A percentile compares a stretch with the other conserved stretches of the same genome.
phyloP scores from a whole-genome alignment of 208 protist genomes.

The Kentomonas sorsogonicus region DNA sequence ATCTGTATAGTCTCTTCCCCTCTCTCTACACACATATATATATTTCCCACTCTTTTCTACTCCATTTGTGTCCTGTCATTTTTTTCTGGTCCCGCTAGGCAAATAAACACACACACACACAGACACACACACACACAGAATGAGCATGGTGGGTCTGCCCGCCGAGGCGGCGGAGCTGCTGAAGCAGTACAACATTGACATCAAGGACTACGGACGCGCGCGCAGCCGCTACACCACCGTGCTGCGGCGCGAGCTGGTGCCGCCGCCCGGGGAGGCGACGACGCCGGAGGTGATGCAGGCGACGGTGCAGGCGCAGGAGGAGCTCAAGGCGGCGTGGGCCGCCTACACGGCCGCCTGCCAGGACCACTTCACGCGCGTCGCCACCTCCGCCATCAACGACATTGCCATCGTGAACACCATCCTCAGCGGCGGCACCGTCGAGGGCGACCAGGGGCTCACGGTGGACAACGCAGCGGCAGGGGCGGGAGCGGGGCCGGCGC shows the following conservation, averaged over 20 bases:
- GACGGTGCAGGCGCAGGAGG: slow-evolving; percentile 20
- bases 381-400: slow-evolving; percentile 18
- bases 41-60: background rate
- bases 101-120: slow-evolving; percentile 9
- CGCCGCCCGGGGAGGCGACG: slow-evolving; percentile 19
- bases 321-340: slow-evolving; percentile 40
- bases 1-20: slow-evolving; percentile 3
- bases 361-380: slow-evolving; percentile 29
- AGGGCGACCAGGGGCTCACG: too few species aligned
- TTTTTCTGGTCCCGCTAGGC: slow-evolving; percentile 1
- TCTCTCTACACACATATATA: slow-evolving; percentile 8
- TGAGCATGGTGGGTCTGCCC: slow-evolving; percentile 45
- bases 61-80: background rate
- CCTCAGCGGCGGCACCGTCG: too few species aligned
- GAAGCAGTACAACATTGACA: slow-evolving; percentile 62
- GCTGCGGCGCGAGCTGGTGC: slow-evolving; percentile 28
- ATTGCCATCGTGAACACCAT: slow-evolving; percentile 20
- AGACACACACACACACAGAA: background rate
- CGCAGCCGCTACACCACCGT: slow-evolving; percentile 42
- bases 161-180: slow-evolving; percentile 49
- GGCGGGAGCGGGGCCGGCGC: too few species aligned
- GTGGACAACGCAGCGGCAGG: too few species aligned
- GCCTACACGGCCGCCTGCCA: slow-evolving; percentile 49
- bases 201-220: slow-evolving; percentile 75
- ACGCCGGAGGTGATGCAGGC: slow-evolving; percentile 28